Evolutionary conservation across 78 protist species (phyloP).

Genomic region (Parvularia atlantis): DNA sequence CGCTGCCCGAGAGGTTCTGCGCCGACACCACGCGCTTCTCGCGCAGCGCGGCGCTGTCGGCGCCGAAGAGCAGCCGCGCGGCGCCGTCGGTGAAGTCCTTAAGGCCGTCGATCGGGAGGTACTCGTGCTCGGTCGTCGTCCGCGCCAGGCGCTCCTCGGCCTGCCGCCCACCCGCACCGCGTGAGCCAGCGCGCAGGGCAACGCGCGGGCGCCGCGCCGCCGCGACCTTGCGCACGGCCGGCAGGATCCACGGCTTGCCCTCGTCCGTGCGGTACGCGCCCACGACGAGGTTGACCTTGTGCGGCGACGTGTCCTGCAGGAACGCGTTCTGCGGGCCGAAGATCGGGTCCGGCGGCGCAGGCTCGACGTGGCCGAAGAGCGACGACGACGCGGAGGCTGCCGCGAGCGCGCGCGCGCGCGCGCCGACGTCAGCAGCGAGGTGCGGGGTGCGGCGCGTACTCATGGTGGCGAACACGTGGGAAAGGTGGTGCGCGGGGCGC

Average conservation of each 20-base stretch:
- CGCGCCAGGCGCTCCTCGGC: slow-evolving; percentile 16
- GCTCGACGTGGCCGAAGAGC: neutral
- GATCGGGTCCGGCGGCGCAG: slow-evolving; percentile 55
- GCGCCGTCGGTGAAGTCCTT: slow-evolving; percentile 39
- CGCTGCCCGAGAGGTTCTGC: slow-evolving; percentile 85
- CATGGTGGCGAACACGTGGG: no score
- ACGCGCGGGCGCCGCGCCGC: no score
- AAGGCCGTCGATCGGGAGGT: slow-evolving; percentile 71
- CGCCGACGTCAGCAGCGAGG: no score
- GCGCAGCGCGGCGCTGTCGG: neutral
- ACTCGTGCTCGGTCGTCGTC: slow-evolving; percentile 57
- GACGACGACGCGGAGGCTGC: no score
- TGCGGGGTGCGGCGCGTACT: no score
- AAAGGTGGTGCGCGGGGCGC: no score
- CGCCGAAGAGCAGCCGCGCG: slow-evolving; percentile 36
- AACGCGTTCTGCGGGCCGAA: slow-evolving; percentile 58
- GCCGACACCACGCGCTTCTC: slow-evolving; percentile 23
- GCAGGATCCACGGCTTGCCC: slow-evolving; percentile 20
- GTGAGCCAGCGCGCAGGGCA: neutral
- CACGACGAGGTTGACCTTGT: slow-evolving; percentile 66
- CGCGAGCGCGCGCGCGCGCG: no score
- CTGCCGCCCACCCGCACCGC: neutral
- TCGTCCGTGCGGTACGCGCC: slow-evolving; percentile 69
- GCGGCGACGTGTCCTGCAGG: slow-evolving; percentile 43
- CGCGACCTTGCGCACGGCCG: slow-evolving; percentile 7